Conservation (phyloP, 805 yeast genomes). For the Candida khao-thaluensis region DNA sequence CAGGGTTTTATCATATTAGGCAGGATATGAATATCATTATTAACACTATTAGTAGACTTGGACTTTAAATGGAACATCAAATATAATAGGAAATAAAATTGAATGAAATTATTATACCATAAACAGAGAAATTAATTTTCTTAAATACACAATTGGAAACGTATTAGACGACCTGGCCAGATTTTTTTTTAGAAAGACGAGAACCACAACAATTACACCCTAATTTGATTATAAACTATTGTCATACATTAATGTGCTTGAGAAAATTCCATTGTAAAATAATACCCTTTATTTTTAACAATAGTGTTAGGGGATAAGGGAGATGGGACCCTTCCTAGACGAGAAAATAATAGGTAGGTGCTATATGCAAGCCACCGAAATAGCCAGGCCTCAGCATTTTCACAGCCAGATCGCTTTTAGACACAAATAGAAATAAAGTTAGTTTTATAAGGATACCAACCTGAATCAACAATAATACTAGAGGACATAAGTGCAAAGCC, state of each 20-base stretch:
- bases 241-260: conserved; percentile 2
- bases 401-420: neutral
- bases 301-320: neutral
- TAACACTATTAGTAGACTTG: conserved; percentile 14
- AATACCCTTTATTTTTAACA: conserved; percentile 1
- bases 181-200: conserved; percentile 6
- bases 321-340: conserved; percentile 7
- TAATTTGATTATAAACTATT: neutral
- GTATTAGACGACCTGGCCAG: conserved; percentile 2
- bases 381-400: neutral
- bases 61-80: conserved; percentile 15
- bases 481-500: no score
- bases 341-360: conserved; percentile 1
- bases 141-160: neutral
- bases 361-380: neutral
- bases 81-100: no score
- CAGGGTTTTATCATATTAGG: conserved; percentile 12
- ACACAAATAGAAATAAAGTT: conserved; percentile 2
- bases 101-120: no score
- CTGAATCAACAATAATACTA: no score
- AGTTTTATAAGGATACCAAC: neutral
- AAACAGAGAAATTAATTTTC: neutral
- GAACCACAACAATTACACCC: neutral
- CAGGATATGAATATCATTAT: conserved; percentile 14
- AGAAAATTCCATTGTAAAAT: conserved; percentile 4